Evolutionary conservation across 1,284 basidiomycete genomes (phyloP), one percentile per base, ranked within the genome.

Genomic region (Pyrrhoderma lamaoense): DNA sequence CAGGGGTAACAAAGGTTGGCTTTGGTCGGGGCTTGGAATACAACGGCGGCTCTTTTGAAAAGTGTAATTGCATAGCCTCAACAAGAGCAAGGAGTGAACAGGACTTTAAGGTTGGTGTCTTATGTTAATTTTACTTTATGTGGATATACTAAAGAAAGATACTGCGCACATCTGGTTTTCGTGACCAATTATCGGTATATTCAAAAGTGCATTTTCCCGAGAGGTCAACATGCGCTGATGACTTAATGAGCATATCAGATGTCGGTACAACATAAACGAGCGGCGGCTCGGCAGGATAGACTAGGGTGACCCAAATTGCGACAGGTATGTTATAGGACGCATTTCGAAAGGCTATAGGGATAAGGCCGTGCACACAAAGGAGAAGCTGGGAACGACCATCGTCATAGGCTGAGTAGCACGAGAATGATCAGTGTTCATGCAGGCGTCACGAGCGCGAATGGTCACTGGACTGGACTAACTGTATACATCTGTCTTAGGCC

Each of bases 221-320:
- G 44, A 86, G 80, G 60, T 97, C 93, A 57, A 98, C 76, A 59
- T 80, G 74, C 45, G 74, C 76, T 11, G 86, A 80, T 22, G 88
- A 77, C 56, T 85, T 82, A 58, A 99, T 80, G 53, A 93, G 82
- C 88, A 99, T 94, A 60, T 90, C 85, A 46, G 73, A 77, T 0
- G 93, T 97, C n/a, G 96, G 95, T 9, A 91, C 85, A 56, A 99
- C 94, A 68, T 92, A 98, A n/a, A 79, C 77, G 60, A 99, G 79
- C 7, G 96, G 96, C 1, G 93, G 82, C 27, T 75, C 71, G 40
- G 76, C 73, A 2, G 93, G 93, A 63, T 91, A 95, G 40, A 89
- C 85, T 54, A 78, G 76, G 3, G 89, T 77, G 40, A 96, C 60
- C 95, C 95, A 99, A 56, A 96, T 60, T 13, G 89, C 80, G 60